Conservation (phyloP, 495 filamentous ascomycete genomes). For the Parathielavia appendiculata region DNA sequence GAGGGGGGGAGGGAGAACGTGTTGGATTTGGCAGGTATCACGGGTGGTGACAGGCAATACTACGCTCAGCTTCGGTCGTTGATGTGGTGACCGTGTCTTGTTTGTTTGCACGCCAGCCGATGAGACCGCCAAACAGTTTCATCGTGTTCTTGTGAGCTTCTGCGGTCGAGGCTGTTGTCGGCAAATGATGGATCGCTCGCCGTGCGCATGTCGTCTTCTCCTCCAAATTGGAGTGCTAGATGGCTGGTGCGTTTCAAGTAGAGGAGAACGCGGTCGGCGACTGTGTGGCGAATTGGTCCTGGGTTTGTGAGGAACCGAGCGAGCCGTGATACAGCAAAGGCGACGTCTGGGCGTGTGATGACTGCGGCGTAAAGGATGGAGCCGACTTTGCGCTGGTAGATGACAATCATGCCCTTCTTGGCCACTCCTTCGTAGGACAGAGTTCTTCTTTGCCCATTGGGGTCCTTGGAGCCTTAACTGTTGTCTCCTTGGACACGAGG, state of each 20-base stretch:
- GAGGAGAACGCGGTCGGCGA: slow-evolving; percentile 9
- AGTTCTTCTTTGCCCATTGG: slow-evolving; percentile 6
- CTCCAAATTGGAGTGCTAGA: slow-evolving; percentile 10
- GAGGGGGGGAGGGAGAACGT: no score
- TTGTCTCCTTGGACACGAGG: not conserved
- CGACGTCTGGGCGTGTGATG: slow-evolving; percentile 16
- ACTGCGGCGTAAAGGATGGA: slow-evolving; percentile 15
- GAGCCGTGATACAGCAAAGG: slow-evolving; percentile 6
- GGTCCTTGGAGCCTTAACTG: not conserved
- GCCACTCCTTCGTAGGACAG: slow-evolving; percentile 1
- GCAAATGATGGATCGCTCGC: slow-evolving; percentile 9
- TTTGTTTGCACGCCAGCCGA: slow-evolving; percentile 25
- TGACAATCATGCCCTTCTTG: not conserved
- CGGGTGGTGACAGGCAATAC: no score
- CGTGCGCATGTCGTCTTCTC: slow-evolving; percentile 7
- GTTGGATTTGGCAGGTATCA: no score
- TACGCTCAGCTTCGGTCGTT: slow-evolving; percentile 26
- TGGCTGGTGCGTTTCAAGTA: slow-evolving; percentile 8
- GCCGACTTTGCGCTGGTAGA: slow-evolving; percentile 13
- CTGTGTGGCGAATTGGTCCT: slow-evolving; percentile 13
- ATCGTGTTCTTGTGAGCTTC: slow-evolving; percentile 20
- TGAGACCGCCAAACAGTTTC: slow-evolving; percentile 23
- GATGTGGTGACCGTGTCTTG: slow-evolving; percentile 29
- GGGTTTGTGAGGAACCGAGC: slow-evolving; percentile 11
- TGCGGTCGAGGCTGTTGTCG: slow-evolving; percentile 5